Evolutionary conservation across 1,284 basidiomycete genomes (phyloP).

Genomic region (Coniophora puteana): DNA sequence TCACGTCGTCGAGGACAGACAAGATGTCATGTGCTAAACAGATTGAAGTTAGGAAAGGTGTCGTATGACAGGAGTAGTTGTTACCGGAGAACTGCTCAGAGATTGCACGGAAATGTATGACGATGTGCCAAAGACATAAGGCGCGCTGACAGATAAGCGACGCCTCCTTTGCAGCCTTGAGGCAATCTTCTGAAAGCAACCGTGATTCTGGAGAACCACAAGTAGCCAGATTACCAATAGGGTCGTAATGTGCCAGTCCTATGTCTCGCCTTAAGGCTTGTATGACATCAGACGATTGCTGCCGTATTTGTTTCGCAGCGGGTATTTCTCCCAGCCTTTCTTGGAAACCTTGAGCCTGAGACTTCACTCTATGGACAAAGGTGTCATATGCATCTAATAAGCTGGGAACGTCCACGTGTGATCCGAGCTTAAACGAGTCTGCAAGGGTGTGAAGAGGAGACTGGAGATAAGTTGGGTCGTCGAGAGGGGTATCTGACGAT

Average conservation of each 20-base stretch:
- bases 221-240: conserved; percentile 19
- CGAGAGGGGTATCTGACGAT: too few species aligned
- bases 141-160: conserved; percentile 46
- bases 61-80: conserved; percentile 17
- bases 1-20: conserved; percentile 36
- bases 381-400: conserved; percentile 55
- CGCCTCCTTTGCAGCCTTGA: conserved; percentile 30
- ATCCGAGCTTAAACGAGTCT: conserved; percentile 36
- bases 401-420: conserved; percentile 42
- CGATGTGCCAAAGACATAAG: too few species aligned
- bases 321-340: conserved; percentile 16
- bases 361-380: conserved; percentile 41
- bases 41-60: conserved; percentile 3
- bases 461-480: conserved; percentile 29
- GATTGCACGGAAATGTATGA: conserved; percentile 40
- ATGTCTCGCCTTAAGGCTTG: conserved; percentile 47
- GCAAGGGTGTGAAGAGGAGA: conserved; percentile 45
- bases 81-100: conserved; percentile 46
- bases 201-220: conserved; percentile 12
- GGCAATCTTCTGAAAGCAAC: background rate
- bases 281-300: conserved; percentile 29
- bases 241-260: conserved; percentile 36
- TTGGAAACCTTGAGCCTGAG: conserved; percentile 26
- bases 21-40: conserved; percentile 38
- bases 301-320: conserved; percentile 28